Base-by-base conservation (phyloP, 2,329 filamentous ascomycete genomes). In the Phoma herbarum region DNA sequence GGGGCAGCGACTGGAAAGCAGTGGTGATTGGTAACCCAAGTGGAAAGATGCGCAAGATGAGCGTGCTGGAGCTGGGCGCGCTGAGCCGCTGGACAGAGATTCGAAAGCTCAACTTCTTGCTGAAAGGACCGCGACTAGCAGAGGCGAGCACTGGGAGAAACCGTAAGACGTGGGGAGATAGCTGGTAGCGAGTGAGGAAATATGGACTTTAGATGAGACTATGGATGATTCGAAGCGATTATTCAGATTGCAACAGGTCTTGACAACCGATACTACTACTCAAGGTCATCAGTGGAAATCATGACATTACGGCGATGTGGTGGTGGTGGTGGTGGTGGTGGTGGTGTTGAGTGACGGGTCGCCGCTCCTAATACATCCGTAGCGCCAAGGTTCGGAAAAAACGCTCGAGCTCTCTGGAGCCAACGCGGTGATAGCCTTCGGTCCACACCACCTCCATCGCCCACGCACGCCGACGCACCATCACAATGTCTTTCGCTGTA, bases 1-100 rank as follows among this genome's bases (percentile, higher is more conserved):
- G 62, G 60, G 81, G 83, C 42, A 54, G 46, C 23, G 84, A 88
- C 45, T 92, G 88, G 89, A 85, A 85, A 57, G 87, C 90, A 1
- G 82, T 88, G 26, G 85, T 92, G 63, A 86, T 92, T 70, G 90
- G 90, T 12, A 89, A 90, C 69, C 89, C 90, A 12, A 86, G 85
- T 43, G 86, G 88, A 45, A 88, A 87, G 74, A 86, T 84, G 68
- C 83, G 90, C 48, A 83, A 88, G 60, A 87, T 93, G 83, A 92
- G 86, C 71, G 73, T 92, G 23, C 79, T 93, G 16, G 90, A 93
- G 74, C 77, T 91, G 58, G 90, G 90, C 0, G 78, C 80, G 33
- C 80, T 89, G 81, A 89, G 84, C 49, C 81, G 90, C 39, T 93
- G 89, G 88, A 89, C 85, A 23, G 90, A 92, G 75, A 92, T 93